These are phyloP conservation scores for Cryomyces minteri DNA, from an alignment of 495 filamentous ascomycete species.

Conservation along the genomic window DNA sequence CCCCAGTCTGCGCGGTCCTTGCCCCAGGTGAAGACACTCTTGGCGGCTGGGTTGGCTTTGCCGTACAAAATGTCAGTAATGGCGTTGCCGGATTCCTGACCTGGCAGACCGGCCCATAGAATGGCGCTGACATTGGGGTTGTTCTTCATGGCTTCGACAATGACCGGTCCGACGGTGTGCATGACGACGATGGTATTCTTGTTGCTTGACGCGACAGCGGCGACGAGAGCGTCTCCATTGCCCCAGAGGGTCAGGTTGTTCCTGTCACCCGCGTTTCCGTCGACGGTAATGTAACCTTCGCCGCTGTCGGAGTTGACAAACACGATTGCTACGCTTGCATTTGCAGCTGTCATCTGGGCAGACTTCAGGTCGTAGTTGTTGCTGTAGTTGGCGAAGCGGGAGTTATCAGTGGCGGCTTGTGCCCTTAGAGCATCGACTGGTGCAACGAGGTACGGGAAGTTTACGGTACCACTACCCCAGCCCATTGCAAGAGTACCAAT, in stretches of 20 bases:
- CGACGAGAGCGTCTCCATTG: slow-evolving; percentile 60
- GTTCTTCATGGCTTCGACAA: slow-evolving; percentile 58
- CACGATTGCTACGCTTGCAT: slow-evolving; percentile 43
- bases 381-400: no score
- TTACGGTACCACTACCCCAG: slow-evolving; percentile 80
- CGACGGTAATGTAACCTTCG: slow-evolving; percentile 71
- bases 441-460: slow-evolving; percentile 83
- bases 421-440: slow-evolving; percentile 77
- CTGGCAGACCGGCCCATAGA: slow-evolving; percentile 82
- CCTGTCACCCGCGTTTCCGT: slow-evolving; percentile 75
- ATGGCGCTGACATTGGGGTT: slow-evolving; percentile 90
- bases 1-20: slow-evolving; percentile 56
- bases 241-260: slow-evolving; percentile 87
- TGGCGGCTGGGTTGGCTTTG: slow-evolving; percentile 65
- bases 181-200: slow-evolving; percentile 90
- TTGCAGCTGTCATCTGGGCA: slow-evolving; percentile 31
- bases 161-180: slow-evolving; percentile 66
- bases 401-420: slow-evolving; percentile 57
- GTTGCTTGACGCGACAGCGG: slow-evolving; percentile 54
- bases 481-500: slow-evolving; percentile 81
- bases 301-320: slow-evolving; percentile 82
- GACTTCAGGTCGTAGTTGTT: slow-evolving; percentile 45
- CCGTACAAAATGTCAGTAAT: slow-evolving; percentile 87
- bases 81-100: slow-evolving; percentile 83
- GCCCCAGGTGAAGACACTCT: slow-evolving; percentile 80